Base-by-base conservation (phyloP, 805 yeast genomes). In the Candida succiphila region DNA sequence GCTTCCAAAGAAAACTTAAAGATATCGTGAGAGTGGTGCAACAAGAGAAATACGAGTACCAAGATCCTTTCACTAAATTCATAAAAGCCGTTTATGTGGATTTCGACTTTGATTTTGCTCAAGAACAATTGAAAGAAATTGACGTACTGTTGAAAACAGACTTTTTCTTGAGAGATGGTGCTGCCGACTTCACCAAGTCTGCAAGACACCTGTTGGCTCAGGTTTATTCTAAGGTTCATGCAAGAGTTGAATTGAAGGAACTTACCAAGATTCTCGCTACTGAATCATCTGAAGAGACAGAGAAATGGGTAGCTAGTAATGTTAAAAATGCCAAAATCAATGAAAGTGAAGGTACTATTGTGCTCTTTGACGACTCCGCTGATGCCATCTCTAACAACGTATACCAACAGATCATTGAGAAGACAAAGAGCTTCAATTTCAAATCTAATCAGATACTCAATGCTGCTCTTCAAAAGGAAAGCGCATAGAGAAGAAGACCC, bases 391-490 rank as follows among this genome's bases (percentile, higher is more conserved):
- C 27, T 7, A 24, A 30, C 32, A 63, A 75, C 45, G 72, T 74
- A 27, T 67, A 79, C 58, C 86, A 82, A 43, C 80, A 77, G 42
- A 70, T 82, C 26, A 69, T 72, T 41, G 83, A 77, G 46, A 73
- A 69, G 53, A 74, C 82, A n/a, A 77, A 76, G 62, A 75, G 75
- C 4, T 58, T 76, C 45, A 67, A 73, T 24, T 75, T 69, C 60
- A 68, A 73, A 47, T 69, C 79, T 15, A 68, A 65, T 50, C 80
- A 75, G 54, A 60, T 73, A 29, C 61, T 74, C 41, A 64, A 66
- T 36, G 63, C 65, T 36, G 65, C 70, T 33, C 17, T 52, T 52
- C 37, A 41, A 41, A 42, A 47, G 40, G 35, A 42, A 38, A 35
- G 37, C n/a, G n/a, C n/a, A n/a, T n/a, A n/a, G n/a, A n/a, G n/a